Conservation (phyloP, 805 yeast species). For the Clavispora phyllophila region DNA sequence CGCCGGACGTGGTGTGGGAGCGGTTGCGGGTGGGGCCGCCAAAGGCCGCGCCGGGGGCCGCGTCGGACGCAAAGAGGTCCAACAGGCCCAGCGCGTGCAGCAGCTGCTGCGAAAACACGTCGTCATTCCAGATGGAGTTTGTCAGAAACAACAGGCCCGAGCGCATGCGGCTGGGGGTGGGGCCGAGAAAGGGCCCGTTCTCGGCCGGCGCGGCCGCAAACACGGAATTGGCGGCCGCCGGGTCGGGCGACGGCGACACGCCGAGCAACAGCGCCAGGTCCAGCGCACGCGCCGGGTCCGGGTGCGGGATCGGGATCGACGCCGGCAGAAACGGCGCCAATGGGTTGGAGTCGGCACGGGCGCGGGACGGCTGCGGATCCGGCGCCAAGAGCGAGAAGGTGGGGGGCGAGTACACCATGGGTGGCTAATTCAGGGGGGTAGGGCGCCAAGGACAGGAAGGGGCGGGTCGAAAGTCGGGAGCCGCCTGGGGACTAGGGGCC, state of each 20-base stretch:
- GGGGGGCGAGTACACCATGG: slow-evolving; percentile 6
- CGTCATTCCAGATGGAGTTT: slow-evolving; percentile 58
- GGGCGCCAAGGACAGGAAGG: no score
- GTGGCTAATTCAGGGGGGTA: neutral
- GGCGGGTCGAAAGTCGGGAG: no score
- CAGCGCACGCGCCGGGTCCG: neutral
- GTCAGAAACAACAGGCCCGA: slow-evolving; percentile 51
- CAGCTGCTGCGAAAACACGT: slow-evolving; percentile 16
- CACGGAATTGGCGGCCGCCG: neutral
- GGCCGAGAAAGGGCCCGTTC: slow-evolving; percentile 1
- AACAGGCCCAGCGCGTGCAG: slow-evolving; percentile 8
- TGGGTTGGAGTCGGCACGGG: slow-evolving; percentile 8
- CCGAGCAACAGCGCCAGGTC: slow-evolving; percentile 13
- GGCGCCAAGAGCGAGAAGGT: slow-evolving; percentile 9
- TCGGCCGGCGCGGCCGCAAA: neutral
- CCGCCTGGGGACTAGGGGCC: no score
- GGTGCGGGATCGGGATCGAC: neutral
- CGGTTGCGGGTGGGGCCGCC: slow-evolving; percentile 26
- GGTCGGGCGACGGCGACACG: slow-evolving; percentile 4
- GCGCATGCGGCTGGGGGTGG: slow-evolving; percentile 34
- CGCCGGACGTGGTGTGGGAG: slow-evolving; percentile 48
- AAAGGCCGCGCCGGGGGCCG: slow-evolving; percentile 10
- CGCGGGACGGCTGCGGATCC: neutral
- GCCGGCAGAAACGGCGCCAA: slow-evolving; percentile 3
- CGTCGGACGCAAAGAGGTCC: slow-evolving; percentile 12